Evolutionary conservation across 352 stramenopile species (phyloP), one percentile per base, ranked within the genome.

Genomic region (Blastocystis sp.): DNA sequence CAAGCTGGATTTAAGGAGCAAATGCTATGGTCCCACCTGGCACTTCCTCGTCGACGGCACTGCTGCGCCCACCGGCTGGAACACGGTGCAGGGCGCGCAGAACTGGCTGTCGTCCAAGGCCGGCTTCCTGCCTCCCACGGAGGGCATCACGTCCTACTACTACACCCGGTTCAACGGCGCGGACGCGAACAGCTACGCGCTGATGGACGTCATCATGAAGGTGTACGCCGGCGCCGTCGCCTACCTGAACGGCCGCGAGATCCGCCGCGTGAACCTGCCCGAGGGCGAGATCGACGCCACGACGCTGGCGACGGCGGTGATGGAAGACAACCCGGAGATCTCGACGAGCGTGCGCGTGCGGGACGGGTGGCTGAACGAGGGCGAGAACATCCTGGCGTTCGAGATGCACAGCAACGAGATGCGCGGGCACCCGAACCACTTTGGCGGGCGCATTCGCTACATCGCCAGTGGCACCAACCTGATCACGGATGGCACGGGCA

Each of bases 301-400:
- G 17, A 87, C 77, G 7, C 23, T 3, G 0, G 77, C 77, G 11
- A 78, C 77, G 2, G 34, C 7, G 9, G 56, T 71, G 28, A 17
- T 52, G 4, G 62, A 7, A 17, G 17, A 14, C 48, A 17, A 43
- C 21, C 62, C 34, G 14, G 71, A n/a, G 40, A 48, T 76, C 52
- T 71, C 48, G 3, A 76, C 48, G 21, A 28, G 56, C 19, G 71
- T 66, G 21, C 52, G 69, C 28, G 45, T 76, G 23, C 28, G 62
- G 41, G 21, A 59, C n/a, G 43, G 45, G 19, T 40, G 43, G 45
- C 11, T 76, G 4, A n/a, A 41, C 17, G 48, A 34, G 9, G 77
- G 77, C 34, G 65, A 87, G 62, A 87, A 87, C 45, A 62, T 87
- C 19, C 52, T 87, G 21, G 77, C 77, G 7, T n/a, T 69, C 14